A percentile compares a stretch with the other conserved stretches of the same genome.
Evolutionary conservation across 78 protist genomes (phyloP).

Genomic region (Isochrysis galbana): DNA sequence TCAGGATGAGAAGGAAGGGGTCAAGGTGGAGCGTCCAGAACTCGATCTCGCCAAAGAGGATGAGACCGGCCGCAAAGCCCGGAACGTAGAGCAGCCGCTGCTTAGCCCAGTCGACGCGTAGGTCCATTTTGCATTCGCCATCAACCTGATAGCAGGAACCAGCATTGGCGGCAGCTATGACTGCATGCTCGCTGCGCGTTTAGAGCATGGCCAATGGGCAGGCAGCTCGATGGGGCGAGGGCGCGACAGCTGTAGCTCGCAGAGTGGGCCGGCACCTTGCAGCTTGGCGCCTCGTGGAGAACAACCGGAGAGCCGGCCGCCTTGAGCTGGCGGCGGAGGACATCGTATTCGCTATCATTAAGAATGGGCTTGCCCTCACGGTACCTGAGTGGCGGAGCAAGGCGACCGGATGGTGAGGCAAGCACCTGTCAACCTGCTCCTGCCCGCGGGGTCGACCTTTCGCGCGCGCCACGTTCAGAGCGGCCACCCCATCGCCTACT

Average conservation of each 20-base stretch:
- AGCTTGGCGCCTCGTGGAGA: background rate
- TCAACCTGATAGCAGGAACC: too few relatives aligned
- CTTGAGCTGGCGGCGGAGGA: background rate
- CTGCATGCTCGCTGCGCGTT: too few relatives aligned
- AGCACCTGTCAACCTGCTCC: too few relatives aligned
- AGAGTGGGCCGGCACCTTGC: too few relatives aligned
- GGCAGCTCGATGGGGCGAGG: background rate
- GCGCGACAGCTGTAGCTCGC: too few relatives aligned
- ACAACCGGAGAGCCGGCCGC: background rate
- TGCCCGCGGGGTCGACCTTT: too few relatives aligned
- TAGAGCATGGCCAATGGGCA: too few relatives aligned
- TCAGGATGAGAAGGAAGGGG: background rate
- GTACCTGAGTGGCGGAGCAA: too few relatives aligned
- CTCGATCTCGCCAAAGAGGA: background rate
- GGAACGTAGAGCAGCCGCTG: background rate
- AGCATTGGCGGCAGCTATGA: too few relatives aligned
- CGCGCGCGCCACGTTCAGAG: too few relatives aligned
- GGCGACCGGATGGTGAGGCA: too few relatives aligned
- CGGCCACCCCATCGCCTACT: too few relatives aligned
- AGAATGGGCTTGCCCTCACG: background rate
- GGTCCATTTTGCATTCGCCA: background rate
- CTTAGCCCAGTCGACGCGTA: background rate
- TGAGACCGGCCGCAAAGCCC: background rate
- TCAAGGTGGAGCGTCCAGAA: slow-evolving; percentile 8
- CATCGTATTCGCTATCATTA: background rate